Evolutionary conservation across 2,329 filamentous ascomycete genomes (phyloP).

Genomic region (Colletotrichum musae): DNA sequence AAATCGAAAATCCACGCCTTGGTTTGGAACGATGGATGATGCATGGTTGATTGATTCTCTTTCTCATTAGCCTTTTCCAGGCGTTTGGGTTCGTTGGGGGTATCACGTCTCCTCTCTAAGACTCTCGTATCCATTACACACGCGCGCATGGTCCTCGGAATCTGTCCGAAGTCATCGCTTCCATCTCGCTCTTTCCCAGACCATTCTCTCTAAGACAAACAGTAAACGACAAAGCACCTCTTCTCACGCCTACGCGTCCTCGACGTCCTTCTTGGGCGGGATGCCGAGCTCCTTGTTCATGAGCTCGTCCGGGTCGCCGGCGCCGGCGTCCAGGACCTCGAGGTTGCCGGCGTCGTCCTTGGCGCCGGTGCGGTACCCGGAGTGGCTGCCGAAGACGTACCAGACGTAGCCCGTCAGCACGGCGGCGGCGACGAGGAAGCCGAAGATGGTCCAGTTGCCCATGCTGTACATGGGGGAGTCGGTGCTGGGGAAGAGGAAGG

Average conservation of each 20-base stretch:
- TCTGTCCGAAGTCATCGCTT: neutral
- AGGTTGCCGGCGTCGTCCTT: slow-evolving; percentile 42
- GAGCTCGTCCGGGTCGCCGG: slow-evolving; percentile 42
- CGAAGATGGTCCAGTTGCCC: slow-evolving; percentile 54
- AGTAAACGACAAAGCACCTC: no score
- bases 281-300: slow-evolving; percentile 44
- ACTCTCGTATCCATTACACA: neutral
- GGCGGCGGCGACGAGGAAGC: slow-evolving; percentile 47
- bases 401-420: slow-evolving; percentile 48
- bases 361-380: slow-evolving; percentile 48
- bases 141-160: neutral
- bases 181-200: neutral
- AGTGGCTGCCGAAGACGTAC: slow-evolving; percentile 50
- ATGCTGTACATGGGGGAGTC: slow-evolving; percentile 51
- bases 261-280: slow-evolving; percentile 40
- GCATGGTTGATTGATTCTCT: no score
- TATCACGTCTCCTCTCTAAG: slow-evolving; percentile 13
- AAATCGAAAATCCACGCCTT: neutral
- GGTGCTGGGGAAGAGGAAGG: slow-evolving; percentile 51
- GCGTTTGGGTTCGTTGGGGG: neutral
- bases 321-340: slow-evolving; percentile 44
- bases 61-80: no score
- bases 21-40: no score
- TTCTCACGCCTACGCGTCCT: slow-evolving; percentile 28
- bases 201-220: no score